phyloP scores from a whole-genome alignment of 768 basidiomycete species.

The Russula dissimulans region DNA sequence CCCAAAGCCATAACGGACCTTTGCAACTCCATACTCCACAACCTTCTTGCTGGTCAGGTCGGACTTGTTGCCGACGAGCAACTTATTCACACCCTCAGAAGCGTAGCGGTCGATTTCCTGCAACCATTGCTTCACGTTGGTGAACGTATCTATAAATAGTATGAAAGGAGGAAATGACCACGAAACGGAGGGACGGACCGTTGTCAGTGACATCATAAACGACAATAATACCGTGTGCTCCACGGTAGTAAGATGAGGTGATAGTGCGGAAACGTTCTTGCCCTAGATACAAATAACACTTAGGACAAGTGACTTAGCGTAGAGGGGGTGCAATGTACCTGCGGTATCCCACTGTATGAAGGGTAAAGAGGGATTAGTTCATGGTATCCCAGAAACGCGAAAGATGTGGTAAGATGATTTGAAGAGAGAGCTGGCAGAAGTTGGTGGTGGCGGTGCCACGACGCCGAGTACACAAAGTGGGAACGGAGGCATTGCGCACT shows the following conservation, averaged over 20 bases:
- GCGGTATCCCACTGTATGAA: constrained; percentile 89
- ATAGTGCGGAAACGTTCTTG: constrained; percentile 99
- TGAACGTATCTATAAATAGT: constrained; percentile 64
- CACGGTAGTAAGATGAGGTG: constrained; percentile 98
- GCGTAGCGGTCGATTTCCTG: constrained; percentile 94
- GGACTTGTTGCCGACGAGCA: constrained; percentile 97
- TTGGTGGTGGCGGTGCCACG: not conserved
- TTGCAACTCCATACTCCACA: constrained; percentile 81
- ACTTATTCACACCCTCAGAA: constrained; percentile 96
- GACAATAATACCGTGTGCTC: constrained; percentile 96
- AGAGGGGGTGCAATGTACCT: constrained; percentile 36
- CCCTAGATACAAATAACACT: constrained; percentile 36
- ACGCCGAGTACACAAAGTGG: not conserved
- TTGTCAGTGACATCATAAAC: constrained; percentile 99
- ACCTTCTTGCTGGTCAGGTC: constrained; percentile 97
- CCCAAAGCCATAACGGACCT: constrained; percentile 36
- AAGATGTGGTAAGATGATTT: not conserved
- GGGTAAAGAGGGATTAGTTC: constrained; percentile 18
- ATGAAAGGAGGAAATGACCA: constrained; percentile 4
- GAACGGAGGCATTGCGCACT: constrained; percentile 29
- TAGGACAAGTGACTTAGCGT: not conserved
- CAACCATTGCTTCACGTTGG: constrained; percentile 93
- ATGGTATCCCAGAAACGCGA: not conserved
- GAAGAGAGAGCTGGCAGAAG: not conserved
- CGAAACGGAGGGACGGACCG: constrained; percentile 34